Conservation (phyloP, 805 yeast genomes). For the Maudiozyma serrabonitensis region DNA sequence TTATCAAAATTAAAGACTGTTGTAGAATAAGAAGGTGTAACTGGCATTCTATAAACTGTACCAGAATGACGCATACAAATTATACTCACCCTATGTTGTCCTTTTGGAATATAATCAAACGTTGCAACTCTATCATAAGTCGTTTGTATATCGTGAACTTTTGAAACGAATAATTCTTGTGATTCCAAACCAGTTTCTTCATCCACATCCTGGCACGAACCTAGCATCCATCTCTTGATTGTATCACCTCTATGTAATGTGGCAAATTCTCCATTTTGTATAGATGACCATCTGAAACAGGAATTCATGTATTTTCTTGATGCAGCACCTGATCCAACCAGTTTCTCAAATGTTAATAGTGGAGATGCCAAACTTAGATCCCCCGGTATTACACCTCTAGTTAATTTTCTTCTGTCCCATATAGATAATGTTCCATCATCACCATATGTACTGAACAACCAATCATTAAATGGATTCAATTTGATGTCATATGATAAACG, state of each 20-base stretch:
- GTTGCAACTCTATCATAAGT: conserved; percentile 76
- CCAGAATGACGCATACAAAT: conserved; percentile 91
- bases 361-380: conserved; percentile 41
- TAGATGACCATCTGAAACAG: conserved; percentile 59
- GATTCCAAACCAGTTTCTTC: conserved; percentile 18
- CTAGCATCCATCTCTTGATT: conserved; percentile 74
- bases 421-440: conserved; percentile 80
- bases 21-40: conserved; percentile 53
- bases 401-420: conserved; percentile 67
- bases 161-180: conserved; percentile 62
- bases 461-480: conserved; percentile 57
- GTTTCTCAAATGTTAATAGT: conserved; percentile 46
- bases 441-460: conserved; percentile 62
- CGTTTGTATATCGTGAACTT: conserved; percentile 65
- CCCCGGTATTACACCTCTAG: conserved; percentile 18
- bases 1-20: conserved; percentile 60
- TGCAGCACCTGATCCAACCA: conserved; percentile 46
- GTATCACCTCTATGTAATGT: conserved; percentile 71
- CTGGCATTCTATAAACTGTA: conserved; percentile 70
- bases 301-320: conserved; percentile 51
- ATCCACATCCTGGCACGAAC: conserved; percentile 36
- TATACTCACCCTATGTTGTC: conserved; percentile 50
- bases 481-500: conserved; percentile 59
- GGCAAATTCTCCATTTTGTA: conserved; percentile 61
- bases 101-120: conserved; percentile 66